phyloP scores from a whole-genome alignment of 2,329 filamentous ascomycete genomes.

The Waltergamsia citrina region DNA sequence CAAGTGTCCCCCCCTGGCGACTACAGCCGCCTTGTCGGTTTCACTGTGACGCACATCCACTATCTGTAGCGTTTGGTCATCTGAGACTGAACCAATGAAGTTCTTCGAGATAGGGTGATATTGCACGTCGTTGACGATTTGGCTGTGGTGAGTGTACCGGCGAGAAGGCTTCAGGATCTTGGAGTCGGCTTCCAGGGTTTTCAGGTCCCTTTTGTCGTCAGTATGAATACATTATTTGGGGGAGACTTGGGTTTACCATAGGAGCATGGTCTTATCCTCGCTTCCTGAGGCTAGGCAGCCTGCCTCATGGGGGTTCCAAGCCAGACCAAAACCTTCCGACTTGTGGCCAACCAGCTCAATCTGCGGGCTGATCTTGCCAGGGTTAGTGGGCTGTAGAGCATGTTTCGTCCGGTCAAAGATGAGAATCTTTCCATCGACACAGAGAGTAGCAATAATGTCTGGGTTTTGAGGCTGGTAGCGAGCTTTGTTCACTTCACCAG shows the following conservation, averaged over 20 bases:
- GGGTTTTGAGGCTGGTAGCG: conserved; percentile 97
- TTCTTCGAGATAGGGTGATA: conserved; percentile 80
- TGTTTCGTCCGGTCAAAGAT: conserved; percentile 97
- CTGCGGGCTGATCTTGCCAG: conserved; percentile 65
- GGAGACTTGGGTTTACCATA: conserved; percentile 54
- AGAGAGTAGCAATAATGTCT: conserved; percentile 90
- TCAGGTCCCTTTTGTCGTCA: conserved; percentile 58
- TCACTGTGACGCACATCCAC: conserved; percentile 70
- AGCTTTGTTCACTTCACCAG: conserved; percentile 96
- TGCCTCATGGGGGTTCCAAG: conserved; percentile 79
- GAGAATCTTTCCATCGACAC: conserved; percentile 77
- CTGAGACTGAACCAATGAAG: conserved; percentile 87
- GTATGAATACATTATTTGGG: conserved; percentile 2
- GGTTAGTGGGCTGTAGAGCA: conserved; percentile 51
- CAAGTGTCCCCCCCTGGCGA: conserved; percentile 65
- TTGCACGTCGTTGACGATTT: conserved; percentile 95
- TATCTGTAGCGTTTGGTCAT: conserved; percentile 88
- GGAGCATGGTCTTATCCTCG: conserved; percentile 81
- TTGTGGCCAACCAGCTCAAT: conserved; percentile 79
- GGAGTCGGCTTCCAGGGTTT: conserved; percentile 59
- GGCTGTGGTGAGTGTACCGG: conserved; percentile 78
- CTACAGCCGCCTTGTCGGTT: conserved; percentile 57
- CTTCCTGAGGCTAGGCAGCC: conserved; percentile 84
- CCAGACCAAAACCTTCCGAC: conserved; percentile 82
- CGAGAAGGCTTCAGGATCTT: conserved; percentile 61